These are phyloP conservation scores for Metschnikowia continentalis DNA, from an alignment of 805 yeast species.

Conservation along the genomic window DNA sequence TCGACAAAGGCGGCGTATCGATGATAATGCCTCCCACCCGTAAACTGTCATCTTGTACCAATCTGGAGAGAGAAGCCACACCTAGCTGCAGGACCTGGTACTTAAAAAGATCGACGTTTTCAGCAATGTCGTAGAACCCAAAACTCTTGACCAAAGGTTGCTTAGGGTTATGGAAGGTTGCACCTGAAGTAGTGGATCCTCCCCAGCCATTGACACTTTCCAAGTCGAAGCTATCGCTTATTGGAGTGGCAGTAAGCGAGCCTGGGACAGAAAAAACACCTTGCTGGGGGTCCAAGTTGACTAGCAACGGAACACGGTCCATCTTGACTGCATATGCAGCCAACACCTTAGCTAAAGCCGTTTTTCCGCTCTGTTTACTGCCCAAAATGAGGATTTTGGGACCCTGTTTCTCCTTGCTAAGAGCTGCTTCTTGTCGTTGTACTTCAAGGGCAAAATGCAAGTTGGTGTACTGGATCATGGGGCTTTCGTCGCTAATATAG, in stretches of 20 bases:
- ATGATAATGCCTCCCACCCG: conserved; percentile 57
- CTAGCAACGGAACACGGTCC: conserved; percentile 62
- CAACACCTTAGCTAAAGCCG: conserved; percentile 65
- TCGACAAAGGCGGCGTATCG: conserved; percentile 66
- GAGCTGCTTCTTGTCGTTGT: conserved; percentile 30
- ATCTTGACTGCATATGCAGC: conserved; percentile 72
- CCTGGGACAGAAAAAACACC: conserved; percentile 81
- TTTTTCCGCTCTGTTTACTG: conserved; percentile 68
- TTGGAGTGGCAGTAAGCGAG: conserved; percentile 74
- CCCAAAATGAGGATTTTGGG: conserved; percentile 77
- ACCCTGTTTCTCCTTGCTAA: conserved; percentile 33
- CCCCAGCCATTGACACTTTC: conserved; percentile 73
- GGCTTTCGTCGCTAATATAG: conserved; percentile 68
- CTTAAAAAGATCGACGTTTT: conserved; percentile 56
- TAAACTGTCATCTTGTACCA: conserved; percentile 46
- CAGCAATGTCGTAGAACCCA: conserved; percentile 61
- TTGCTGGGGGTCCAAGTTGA: conserved; percentile 72
- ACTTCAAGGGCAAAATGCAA: conserved; percentile 74
- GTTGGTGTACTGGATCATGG: conserved; percentile 60
- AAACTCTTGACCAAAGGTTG: conserved; percentile 82
- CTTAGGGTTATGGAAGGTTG: conserved; percentile 74
- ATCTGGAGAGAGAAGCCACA: conserved; percentile 43
- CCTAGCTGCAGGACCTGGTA: conserved; percentile 47
- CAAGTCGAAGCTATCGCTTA: conserved; percentile 75
- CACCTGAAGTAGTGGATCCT: conserved; percentile 65